Evolutionary conservation across 2,329 filamentous ascomycete species (phyloP), one percentile per base, ranked within the genome.

Genomic region (Nothopassalora personata): DNA sequence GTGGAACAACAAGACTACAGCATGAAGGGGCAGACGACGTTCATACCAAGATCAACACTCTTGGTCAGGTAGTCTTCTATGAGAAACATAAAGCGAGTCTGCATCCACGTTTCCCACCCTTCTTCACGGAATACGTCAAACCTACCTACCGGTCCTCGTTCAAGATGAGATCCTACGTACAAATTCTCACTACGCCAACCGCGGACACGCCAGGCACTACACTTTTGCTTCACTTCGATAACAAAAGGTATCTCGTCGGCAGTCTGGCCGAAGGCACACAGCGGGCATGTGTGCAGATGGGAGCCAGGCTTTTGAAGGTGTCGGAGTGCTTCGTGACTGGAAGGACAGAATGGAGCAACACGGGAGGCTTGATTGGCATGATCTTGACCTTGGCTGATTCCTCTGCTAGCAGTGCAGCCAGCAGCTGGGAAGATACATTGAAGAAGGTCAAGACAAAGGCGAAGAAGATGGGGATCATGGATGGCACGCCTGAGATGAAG

Each of bases 291-390:
- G 80, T 81, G 39, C 86, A 92, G 74, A 83, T 87, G 63, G 88
- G 86, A 57, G 71, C 87, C 9, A 78, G 81, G 34, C 68, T 95
- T 65, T 74, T 79, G 30, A 87, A 87, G 70, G 79, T 90, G 0
- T 83, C 85, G 50, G 86, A 96, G 68, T 78, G 96, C 59, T 97
- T 99, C 72, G 73, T 99, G 59, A 89, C 90, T 0, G 94, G 94
- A 2, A 81, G 80, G 45, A 83, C 89, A 45, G 81, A 85, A 71
- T 97, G 91, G 91, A 76, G 79, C 31, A 89, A 84, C 67, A 83
- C 84, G 34, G 94, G 94, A 58, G 94, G 94, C 3, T 76, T 97
- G 63, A 77, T 96, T 62, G 94, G 94, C 54, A 83, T 92, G 78
- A 82, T 97, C 58, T 80, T 99, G 64, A 95, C 90, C 4, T 73